Conservation (phyloP, 352 stramenopile species). For the Thraustochytrium sp. region DNA sequence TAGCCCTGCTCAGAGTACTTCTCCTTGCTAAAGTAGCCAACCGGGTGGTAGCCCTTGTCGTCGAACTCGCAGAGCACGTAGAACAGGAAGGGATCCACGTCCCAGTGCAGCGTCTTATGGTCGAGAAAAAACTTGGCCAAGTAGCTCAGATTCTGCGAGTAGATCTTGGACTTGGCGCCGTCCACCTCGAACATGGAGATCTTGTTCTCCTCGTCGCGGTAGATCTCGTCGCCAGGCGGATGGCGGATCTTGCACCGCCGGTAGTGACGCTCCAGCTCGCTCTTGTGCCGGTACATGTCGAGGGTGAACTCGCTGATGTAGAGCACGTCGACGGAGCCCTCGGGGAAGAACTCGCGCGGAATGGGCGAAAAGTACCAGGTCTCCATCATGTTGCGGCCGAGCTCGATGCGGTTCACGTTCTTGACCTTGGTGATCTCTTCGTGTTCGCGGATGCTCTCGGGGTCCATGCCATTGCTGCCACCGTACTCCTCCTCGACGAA, state of each 20-base stretch:
- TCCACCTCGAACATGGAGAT: constrained; percentile 91
- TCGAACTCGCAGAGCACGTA: constrained; percentile 96
- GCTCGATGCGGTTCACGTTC: constrained; percentile 75
- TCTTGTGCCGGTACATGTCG: constrained; percentile 69
- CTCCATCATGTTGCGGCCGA: constrained; percentile 73
- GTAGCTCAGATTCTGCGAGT: constrained; percentile 98
- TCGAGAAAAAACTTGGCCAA: constrained; percentile 98
- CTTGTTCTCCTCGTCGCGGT: constrained; percentile 53
- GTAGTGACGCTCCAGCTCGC: constrained; percentile 58
- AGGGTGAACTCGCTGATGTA: constrained; percentile 84
- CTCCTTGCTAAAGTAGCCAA: constrained; percentile 99
- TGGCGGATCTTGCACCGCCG: constrained; percentile 45
- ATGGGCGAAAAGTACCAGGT: constrained; percentile 86
- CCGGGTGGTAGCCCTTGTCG: constrained; percentile 53
- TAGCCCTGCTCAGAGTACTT: constrained; percentile 96
- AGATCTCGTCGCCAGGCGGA: constrained; percentile 69
- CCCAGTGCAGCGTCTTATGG: constrained; percentile 99
- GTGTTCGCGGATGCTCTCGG: constrained; percentile 72
- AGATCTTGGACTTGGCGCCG: constrained; percentile 68
- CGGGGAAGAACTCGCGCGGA: constrained; percentile 66
- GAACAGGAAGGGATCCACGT: constrained; percentile 99
- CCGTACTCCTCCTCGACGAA: constrained; percentile 50
- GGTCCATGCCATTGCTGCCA: constrained; percentile 59
- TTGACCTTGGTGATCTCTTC: constrained; percentile 85
- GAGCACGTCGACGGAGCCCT: constrained; percentile 56